phyloP scores from a whole-genome alignment of 345 rosid species.

The Clarkia xantiana region DNA sequence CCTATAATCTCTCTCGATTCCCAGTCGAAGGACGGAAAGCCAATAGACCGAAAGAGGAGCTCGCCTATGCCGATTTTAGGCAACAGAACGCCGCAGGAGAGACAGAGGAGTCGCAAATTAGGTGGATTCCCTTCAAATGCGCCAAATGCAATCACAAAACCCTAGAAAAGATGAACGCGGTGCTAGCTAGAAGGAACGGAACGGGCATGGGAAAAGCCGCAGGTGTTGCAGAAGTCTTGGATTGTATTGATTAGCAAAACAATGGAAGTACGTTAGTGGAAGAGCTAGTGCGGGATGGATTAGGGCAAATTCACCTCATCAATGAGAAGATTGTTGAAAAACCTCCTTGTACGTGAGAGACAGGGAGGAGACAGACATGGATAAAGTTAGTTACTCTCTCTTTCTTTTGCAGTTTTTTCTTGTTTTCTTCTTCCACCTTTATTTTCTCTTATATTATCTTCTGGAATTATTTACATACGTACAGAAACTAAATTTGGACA shows the following conservation, averaged over 20 bases:
- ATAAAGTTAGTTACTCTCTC: conserved; percentile 3
- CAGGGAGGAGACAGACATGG: conserved; percentile 3
- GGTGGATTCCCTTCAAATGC: not conserved
- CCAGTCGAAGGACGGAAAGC: conserved; percentile 6
- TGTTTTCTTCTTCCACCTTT: not conserved
- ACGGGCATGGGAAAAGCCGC: not conserved
- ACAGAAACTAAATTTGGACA: conserved; percentile 7
- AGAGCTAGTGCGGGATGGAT: conserved; percentile 11
- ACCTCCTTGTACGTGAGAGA: not conserved
- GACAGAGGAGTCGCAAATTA: not conserved
- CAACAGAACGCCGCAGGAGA: not conserved
- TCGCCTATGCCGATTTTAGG: not conserved
- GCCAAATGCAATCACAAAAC: conserved; percentile 4
- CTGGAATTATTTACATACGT: conserved; percentile 3
- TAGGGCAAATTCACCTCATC: conserved; percentile 1
- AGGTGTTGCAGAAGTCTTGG: not conserved
- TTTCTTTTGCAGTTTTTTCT: not conserved
- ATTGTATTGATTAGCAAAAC: not conserved
- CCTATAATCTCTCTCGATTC: conserved; percentile 22
- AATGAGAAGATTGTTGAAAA: conserved; percentile 1
- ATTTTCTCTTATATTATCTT: not conserved
- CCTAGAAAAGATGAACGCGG: conserved; percentile 12
- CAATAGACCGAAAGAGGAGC: conserved; percentile 3
- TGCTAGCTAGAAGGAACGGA: conserved; percentile 10
- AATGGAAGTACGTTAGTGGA: not conserved